Evolutionary conservation across 805 yeast species (phyloP), one percentile per base, ranked within the genome.

Genomic region (Candida nanaspora): DNA sequence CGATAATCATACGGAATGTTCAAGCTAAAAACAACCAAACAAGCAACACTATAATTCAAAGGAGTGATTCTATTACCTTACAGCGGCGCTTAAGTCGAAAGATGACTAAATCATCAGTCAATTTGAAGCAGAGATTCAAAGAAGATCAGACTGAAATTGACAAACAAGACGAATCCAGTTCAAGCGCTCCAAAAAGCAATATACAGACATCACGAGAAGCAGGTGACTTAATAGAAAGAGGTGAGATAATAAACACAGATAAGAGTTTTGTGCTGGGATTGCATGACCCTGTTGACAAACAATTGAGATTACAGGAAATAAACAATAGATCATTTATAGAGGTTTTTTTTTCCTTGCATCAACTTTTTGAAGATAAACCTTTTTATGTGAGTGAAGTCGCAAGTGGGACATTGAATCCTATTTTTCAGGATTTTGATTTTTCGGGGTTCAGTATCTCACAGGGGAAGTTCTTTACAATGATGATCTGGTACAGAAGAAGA

Each of bases 311-410:
- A 10, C 69, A 61, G 38, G 38, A 49, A 1, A 33, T 61, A 16
- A 63, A 61, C 45, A 35, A 44, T 6, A 38, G 43, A 9, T 49
- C 50, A 10, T 57, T 66, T 35, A 46, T 56, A 7, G 62, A 65
- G 34, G 56, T 55, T 1, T 69, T 69, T 44, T 61, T 57, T 33
- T 61, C 71, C 0, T 25, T 69, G 8, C 67, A 63, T 38, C 49
- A 53, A 9, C 49, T 50, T 13, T 41, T 53, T 32, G 41, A 54
- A 13, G 53, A 51, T 10, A 36, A 48, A 2, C 54, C 64, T 6
- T 60, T 66, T 37, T 63, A 62, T 39, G 55, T 69, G 2, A 66
- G 71, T 40, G 63, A 68, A 39, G 46, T 58, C 1, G 50, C 49
- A 18, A 38, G 50, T 3, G 38, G 53, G 6, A 52, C 61, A 10